Conservation (phyloP, 2,329 filamentous ascomycete genomes). For the Diaporthe caulivora region DNA sequence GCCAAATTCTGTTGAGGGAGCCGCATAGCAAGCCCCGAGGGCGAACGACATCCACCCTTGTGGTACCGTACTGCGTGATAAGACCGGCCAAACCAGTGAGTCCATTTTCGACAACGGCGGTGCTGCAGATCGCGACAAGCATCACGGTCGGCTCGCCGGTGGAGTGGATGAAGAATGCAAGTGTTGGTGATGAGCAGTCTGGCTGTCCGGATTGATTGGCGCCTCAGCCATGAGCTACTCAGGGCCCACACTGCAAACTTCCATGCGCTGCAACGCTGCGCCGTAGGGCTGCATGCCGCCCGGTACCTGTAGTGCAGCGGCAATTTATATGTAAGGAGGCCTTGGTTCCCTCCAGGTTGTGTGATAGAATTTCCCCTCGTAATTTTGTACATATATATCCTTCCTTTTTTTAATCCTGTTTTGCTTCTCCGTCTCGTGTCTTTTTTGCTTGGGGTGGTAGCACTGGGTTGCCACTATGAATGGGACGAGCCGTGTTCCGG, state of each 20-base stretch:
- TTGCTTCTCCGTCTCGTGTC: neutral
- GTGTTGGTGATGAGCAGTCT: constrained; percentile 23
- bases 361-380: neutral
- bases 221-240: neutral
- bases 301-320: neutral
- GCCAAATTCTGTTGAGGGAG: neutral
- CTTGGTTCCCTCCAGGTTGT: neutral
- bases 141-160: constrained; percentile 14
- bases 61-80: neutral
- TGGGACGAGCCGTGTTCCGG: neutral
- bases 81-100: neutral
- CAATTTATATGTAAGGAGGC: constrained; percentile 5
- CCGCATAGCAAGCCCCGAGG: too few relatives aligned
- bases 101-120: neutral
- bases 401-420: neutral
- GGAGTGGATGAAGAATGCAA: neutral
- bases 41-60: neutral
- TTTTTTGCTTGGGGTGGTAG: neutral
- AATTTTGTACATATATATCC: neutral
- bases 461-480: neutral
- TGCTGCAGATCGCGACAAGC: constrained; percentile 9
- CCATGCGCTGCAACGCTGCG: constrained; percentile 8
- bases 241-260: neutral
- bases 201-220: neutral
- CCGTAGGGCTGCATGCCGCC: constrained; percentile 23